phyloP scores from a whole-genome alignment of 257 asterid genomes.

The Solanum verrucosum region DNA sequence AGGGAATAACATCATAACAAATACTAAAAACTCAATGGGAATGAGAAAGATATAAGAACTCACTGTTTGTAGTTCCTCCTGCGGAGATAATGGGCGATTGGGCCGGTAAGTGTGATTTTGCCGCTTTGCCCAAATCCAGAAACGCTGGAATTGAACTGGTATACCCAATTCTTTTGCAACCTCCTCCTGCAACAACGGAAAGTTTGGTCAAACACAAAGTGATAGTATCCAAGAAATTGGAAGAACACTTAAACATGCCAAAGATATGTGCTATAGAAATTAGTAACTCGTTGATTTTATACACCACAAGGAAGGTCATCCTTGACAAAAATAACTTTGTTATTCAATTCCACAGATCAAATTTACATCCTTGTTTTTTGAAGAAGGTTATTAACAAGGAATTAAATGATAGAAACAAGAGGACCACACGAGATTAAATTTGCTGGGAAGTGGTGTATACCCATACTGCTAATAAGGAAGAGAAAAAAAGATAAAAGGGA shows the following conservation, averaged over 20 bases:
- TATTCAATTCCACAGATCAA: not conserved
- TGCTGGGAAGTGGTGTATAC: not conserved
- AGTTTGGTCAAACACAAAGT: not conserved
- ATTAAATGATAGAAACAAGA: not conserved
- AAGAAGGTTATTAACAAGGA: not conserved
- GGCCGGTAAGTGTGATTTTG: conserved; percentile 98
- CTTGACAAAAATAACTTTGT: not conserved
- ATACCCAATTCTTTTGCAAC: conserved; percentile 81
- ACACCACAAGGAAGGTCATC: not conserved
- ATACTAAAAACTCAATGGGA: not conserved
- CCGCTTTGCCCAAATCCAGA: conserved; percentile 97
- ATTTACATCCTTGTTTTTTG: not conserved
- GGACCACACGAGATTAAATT: not conserved
- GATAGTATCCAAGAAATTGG: not conserved
- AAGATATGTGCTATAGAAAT: not conserved
- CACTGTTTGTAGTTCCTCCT: conserved; percentile 83
- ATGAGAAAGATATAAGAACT: not conserved
- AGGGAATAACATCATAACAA: not conserved
- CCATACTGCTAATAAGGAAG: not conserved
- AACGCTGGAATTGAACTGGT: conserved; percentile 86
- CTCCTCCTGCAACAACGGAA: conserved; percentile 58
- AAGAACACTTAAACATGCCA: not conserved
- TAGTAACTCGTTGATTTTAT: not conserved
- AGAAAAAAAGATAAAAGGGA: not conserved
- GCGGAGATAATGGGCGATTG: conserved; percentile 84